These are phyloP conservation scores for Plasmodium chabaudi DNA, from an alignment of 169 alveolate genomes.

Conservation along the genomic window DNA sequence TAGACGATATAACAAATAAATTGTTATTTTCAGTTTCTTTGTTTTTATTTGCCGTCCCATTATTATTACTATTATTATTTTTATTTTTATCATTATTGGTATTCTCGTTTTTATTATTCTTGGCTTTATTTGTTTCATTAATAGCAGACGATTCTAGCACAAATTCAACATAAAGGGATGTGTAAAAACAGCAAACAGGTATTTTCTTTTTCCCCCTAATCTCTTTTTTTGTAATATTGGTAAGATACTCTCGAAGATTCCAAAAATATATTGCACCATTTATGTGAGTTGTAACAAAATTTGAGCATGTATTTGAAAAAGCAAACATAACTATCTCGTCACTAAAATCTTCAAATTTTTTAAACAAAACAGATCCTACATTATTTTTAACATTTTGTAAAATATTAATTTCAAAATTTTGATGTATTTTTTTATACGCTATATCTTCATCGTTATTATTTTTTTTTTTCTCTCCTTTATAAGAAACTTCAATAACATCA, in stretches of 20 bases:
- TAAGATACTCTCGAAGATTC: constrained; percentile 35
- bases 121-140: constrained; percentile 44
- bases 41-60: neutral
- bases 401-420: constrained; percentile 61
- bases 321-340: constrained; percentile 36
- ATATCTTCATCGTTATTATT: constrained; percentile 37
- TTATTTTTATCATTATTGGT: neutral
- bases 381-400: constrained; percentile 40
- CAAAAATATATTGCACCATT: constrained; percentile 67
- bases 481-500: constrained; percentile 54
- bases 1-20: constrained; percentile 68
- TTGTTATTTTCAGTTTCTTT: constrained; percentile 44
- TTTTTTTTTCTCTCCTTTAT: constrained; percentile 69
- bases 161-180: constrained; percentile 50
- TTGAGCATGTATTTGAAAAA: constrained; percentile 42
- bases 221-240: constrained; percentile 5
- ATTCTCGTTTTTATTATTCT: neutral
- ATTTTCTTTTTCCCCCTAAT: neutral
- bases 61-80: neutral
- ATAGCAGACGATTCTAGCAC: constrained; percentile 43
- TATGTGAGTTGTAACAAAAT: constrained; percentile 61
- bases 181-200: constrained; percentile 51
- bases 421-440: constrained; percentile 27
- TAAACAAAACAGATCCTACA: constrained; percentile 55
- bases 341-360: constrained; percentile 51